Percentiles rank a stretch among this genome's conserved stretches.
These are phyloP conservation scores for Populus pruinosa DNA, from an alignment of 345 rosid genomes.

Conservation along the genomic window DNA sequence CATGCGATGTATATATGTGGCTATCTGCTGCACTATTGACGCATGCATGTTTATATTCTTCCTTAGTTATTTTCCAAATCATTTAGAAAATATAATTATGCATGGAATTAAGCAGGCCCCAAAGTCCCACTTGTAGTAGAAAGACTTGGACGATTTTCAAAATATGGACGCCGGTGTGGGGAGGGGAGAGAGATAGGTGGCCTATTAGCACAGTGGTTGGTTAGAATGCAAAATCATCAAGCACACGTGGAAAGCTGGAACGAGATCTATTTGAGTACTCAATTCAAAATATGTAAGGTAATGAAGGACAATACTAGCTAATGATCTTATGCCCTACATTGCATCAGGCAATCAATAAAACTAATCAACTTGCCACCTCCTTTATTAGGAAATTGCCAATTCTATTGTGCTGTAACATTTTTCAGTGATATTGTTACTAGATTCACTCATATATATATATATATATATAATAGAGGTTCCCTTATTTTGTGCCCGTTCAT, in stretches of 20 bases:
- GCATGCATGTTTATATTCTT: background rate
- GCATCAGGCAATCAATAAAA: conserved; percentile 14
- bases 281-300: background rate
- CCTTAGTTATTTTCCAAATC: background rate
- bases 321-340: conserved; percentile 19
- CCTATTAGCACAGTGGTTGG: background rate
- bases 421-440: background rate
- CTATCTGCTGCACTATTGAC: too few species aligned
- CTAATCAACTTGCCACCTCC: background rate
- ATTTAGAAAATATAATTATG: background rate
- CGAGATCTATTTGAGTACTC: background rate
- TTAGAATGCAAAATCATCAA: background rate
- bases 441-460: background rate
- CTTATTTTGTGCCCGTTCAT: background rate
- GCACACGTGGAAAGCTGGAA: background rate
- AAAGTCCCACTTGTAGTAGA: background rate
- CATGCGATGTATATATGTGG: background rate
- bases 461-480: too few species aligned
- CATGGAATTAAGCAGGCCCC: background rate
- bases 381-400: background rate
- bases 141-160: background rate
- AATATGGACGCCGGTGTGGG: background rate
- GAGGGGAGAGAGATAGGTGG: background rate
- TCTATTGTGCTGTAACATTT: background rate
- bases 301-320: background rate